A percentile compares a stretch with the other conserved stretches of the same genome.
phyloP scores from a whole-genome alignment of 2,329 filamentous ascomycete genomes.

The Sclerotinia nivalis region DNA sequence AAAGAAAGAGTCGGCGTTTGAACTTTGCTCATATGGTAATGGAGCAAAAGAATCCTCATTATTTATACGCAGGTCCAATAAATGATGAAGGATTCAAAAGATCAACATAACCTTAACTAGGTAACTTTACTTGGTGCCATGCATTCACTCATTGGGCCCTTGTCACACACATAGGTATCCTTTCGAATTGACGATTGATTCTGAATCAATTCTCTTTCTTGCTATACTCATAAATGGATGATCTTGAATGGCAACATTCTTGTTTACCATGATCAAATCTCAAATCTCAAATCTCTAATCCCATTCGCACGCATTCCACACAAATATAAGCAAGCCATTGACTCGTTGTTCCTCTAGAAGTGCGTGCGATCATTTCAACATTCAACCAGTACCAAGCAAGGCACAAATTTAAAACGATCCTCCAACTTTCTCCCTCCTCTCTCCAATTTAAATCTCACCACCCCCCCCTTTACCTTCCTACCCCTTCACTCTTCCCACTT shows the following conservation, averaged over 20 bases:
- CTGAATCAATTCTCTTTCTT: neutral
- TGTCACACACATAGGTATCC: neutral
- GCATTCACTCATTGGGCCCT: neutral
- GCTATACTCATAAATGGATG: neutral
- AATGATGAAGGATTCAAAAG: neutral
- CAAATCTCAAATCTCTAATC: neutral
- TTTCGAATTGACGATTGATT: too few relatives aligned
- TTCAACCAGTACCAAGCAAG: conserved; percentile 6
- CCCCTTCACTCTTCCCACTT: neutral
- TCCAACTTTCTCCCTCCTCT: neutral
- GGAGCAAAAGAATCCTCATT: neutral
- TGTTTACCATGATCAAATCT: neutral
- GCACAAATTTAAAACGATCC: conserved; percentile 10
- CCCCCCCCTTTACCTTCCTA: neutral
- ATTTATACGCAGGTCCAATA: neutral
- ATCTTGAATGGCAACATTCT: neutral
- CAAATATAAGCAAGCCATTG: neutral
- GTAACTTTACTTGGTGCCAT: neutral
- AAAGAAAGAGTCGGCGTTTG: neutral
- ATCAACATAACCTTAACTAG: neutral
- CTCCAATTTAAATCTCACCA: neutral
- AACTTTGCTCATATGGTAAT: neutral
- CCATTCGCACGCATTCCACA: conserved; percentile 1
- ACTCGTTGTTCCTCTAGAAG: neutral
- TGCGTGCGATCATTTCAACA: neutral